These are phyloP conservation scores for Aspergillus saccharolyticus DNA, from an alignment of 495 filamentous ascomycete species.

Conservation along the genomic window DNA sequence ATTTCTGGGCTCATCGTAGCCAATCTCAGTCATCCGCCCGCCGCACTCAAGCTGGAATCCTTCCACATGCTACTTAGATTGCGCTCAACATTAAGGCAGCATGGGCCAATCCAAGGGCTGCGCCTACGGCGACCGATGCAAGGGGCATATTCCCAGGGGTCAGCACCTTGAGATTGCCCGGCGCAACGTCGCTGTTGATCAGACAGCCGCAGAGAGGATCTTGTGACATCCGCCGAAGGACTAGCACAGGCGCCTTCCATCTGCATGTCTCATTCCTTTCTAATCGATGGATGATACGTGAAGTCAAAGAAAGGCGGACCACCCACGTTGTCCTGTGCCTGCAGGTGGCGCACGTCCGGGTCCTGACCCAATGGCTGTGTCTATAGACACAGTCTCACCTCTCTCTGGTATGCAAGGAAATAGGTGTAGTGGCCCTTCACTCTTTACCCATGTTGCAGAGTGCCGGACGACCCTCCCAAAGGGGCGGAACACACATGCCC, in stretches of 20 bases:
- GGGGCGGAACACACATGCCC: conserved; percentile 21
- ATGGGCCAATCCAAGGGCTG: conserved; percentile 14
- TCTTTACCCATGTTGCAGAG: conserved; percentile 21
- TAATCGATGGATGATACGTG: conserved; percentile 25
- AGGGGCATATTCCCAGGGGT: conserved; percentile 22
- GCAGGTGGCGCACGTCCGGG: conserved; percentile 16
- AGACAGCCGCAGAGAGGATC: conserved; percentile 2
- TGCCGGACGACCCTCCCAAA: conserved; percentile 21
- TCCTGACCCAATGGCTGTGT: conserved; percentile 18
- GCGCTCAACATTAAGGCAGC: conserved; percentile 11
- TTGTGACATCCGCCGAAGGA: conserved; percentile 19
- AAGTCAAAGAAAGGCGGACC: conserved; percentile 15
- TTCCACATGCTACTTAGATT: conserved; percentile 19
- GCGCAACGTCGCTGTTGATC: conserved; percentile 17
- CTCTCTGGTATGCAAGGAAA: conserved; percentile 32
- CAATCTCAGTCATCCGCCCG: conserved; percentile 16
- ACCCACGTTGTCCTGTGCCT: conserved; percentile 23
- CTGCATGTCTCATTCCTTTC: conserved; percentile 22
- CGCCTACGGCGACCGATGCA: conserved; percentile 24
- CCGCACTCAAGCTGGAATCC: conserved; percentile 8
- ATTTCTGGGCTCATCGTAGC: conserved; percentile 13
- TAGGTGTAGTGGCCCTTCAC: conserved; percentile 19
- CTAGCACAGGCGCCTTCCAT: conserved; percentile 12
- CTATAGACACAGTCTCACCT: conserved; percentile 14
- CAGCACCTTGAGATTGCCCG: conserved; percentile 21